phyloP scores from a whole-genome alignment of 495 filamentous ascomycete genomes.

The Hypoxylon fragiforme region DNA sequence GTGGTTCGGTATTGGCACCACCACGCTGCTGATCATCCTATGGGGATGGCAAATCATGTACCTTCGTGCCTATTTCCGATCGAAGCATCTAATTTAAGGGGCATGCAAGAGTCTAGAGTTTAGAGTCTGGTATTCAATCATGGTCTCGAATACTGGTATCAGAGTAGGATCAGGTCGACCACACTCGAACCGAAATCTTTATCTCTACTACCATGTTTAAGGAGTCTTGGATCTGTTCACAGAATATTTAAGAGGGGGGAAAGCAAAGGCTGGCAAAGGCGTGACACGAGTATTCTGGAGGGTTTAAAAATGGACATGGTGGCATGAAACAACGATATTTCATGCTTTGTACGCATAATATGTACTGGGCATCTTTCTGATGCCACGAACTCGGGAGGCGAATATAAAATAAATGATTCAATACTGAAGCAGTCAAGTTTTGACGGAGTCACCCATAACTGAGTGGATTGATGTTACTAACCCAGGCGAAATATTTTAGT shows the following conservation, averaged over 20 bases:
- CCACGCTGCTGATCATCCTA: constrained; percentile 86
- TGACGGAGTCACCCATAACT: too few relatives aligned
- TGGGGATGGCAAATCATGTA: constrained; percentile 98
- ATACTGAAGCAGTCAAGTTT: too few relatives aligned
- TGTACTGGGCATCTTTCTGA: constrained; percentile 25
- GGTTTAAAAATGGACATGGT: constrained; percentile 24
- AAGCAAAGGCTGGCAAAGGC: constrained; percentile 9
- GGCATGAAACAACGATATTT: constrained; percentile 29
- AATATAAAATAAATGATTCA: constrained; percentile 20
- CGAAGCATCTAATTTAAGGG: constrained; percentile 81
- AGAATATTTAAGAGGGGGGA: constrained; percentile 4
- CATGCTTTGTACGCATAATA: constrained; percentile 35
- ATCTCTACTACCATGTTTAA: neutral
- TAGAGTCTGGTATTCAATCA: neutral
- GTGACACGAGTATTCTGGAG: constrained; percentile 20
- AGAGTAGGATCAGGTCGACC: neutral
- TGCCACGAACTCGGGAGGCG: constrained; percentile 13
- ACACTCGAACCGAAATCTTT: constrained; percentile 5
- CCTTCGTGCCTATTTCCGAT: constrained; percentile 95
- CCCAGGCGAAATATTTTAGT: too few relatives aligned
- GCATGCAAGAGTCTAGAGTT: too few relatives aligned
- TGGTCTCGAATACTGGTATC: neutral
- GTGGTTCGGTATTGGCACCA: constrained; percentile 96
- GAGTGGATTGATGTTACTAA: too few relatives aligned
- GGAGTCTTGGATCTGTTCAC: constrained; percentile 16